Base-by-base conservation (phyloP, 345 rosid genomes). In the Melaleuca quinquenervia region DNA sequence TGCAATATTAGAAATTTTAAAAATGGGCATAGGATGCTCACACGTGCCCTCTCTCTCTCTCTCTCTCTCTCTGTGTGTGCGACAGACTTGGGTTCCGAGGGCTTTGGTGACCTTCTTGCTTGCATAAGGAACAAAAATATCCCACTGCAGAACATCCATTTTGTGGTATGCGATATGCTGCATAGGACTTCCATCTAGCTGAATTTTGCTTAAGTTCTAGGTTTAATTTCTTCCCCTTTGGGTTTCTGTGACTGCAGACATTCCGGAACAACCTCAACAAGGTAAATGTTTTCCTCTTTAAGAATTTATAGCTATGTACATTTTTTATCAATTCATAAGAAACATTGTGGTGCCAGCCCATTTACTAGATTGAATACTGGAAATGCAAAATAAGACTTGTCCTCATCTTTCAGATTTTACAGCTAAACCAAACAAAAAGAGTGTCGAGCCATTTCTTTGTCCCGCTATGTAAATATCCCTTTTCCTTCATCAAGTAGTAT, bases 201-300 rank as follows among this genome's bases (percentile, higher is more conserved):
- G 20, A 50, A 83, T 62, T 21, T 2, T 83, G 48, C 62, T 70
- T 53, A 83, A 84, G 45, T 56, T 85, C 82, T 56, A 84, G 70
- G 60, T 82, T 83, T 82, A 26, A 86, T 32, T 50, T 85, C 75
- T 27, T 64, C 85, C 84, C 51, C 51, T 49, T 54, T 82, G 45
- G 41, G 36, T 44, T 75, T 82, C 64, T 78, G 45, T 85, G 83
- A 52, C 86, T 86, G 82, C 95, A 96, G 99, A 95, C 98, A 13
- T 97, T 87, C 88, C 98, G 98, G 22, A 95, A 97, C 92, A 96
- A 96, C 91, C 96, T 97, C 56, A 97, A 96, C 89, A 95, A 97
- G 96, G 99, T 97, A 92, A 88, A 82, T 89, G 82, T 78, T 54
- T 84, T 85, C 87, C 64, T 76, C 32, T 58, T 74, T 86, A 49